Evolutionary conservation across 352 stramenopile genomes (phyloP).

Genomic region (Pythium phragmitis): DNA sequence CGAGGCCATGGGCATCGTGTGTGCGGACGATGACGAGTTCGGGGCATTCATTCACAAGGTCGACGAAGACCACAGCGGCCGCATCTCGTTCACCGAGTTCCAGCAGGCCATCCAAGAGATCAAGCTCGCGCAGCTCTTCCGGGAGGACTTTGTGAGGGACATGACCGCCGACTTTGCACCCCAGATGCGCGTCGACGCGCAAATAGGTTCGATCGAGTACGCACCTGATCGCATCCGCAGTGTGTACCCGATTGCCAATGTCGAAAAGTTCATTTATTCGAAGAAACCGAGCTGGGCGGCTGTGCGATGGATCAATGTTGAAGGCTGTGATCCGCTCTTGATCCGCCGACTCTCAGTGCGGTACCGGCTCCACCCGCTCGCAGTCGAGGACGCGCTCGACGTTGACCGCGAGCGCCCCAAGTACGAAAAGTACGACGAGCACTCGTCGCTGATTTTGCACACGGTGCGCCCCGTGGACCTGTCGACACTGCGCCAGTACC

Average conservation of each 20-base stretch:
- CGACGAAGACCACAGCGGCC: conserved; percentile 78
- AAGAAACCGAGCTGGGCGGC: conserved; percentile 65
- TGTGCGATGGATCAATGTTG: conserved; percentile 85
- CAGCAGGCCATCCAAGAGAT: conserved; percentile 87
- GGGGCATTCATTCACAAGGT: conserved; percentile 71
- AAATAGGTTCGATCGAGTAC: conserved; percentile 77
- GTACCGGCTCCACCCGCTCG: conserved; percentile 81
- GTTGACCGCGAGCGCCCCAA: conserved; percentile 78
- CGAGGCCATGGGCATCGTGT: conserved; percentile 75
- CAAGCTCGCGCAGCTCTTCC: conserved; percentile 87
- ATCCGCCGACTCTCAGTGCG: conserved; percentile 76
- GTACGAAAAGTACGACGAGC: conserved; percentile 86
- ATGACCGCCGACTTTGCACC: conserved; percentile 27
- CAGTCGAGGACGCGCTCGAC: conserved; percentile 82
- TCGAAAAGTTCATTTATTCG: conserved; percentile 87
- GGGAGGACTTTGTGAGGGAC: conserved; percentile 47
- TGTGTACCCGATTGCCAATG: conserved; percentile 61
- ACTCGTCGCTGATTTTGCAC: conserved; percentile 76
- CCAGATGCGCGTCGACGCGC: conserved; percentile 16
- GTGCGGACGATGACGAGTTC: conserved; percentile 61
- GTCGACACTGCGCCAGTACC: conserved; percentile 55
- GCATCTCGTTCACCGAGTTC: conserved; percentile 87
- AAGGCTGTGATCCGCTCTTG: conserved; percentile 58
- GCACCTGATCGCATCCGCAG: conserved; percentile 70
- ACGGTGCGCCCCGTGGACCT: conserved; percentile 57